Evolutionary conservation across 805 yeast genomes (phyloP).

Genomic region (Maudiozyma serrabonitensis): DNA sequence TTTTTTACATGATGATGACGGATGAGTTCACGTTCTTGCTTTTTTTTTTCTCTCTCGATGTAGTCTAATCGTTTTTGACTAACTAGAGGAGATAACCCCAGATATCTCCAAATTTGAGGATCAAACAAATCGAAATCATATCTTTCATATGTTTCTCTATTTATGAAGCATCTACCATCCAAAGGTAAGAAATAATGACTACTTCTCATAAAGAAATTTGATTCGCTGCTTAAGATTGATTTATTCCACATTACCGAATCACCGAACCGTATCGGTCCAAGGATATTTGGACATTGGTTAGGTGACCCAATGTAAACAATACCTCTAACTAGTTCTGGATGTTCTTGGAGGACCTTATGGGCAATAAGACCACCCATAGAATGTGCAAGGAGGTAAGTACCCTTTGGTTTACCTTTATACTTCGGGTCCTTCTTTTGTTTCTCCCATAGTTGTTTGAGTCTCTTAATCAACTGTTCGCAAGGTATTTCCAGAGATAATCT

Average conservation of each 20-base stretch:
- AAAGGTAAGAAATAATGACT: slow-evolving; percentile 71
- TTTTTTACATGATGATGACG: neutral
- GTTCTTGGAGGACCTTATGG: slow-evolving; percentile 63
- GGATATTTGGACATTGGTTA: slow-evolving; percentile 69
- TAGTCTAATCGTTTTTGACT: slow-evolving; percentile 22
- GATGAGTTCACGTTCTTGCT: neutral
- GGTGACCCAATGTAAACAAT: slow-evolving; percentile 79
- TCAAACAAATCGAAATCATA: slow-evolving; percentile 69
- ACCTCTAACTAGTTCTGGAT: slow-evolving; percentile 63
- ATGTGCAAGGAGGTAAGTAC: slow-evolving; percentile 69
- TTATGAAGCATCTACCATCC: slow-evolving; percentile 64
- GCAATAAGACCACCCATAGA: slow-evolving; percentile 92
- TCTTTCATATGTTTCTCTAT: slow-evolving; percentile 46
- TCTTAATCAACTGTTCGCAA: slow-evolving; percentile 41
- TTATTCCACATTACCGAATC: slow-evolving; percentile 71
- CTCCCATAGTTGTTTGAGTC: slow-evolving; percentile 34
- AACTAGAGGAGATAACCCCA: slow-evolving; percentile 68
- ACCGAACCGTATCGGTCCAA: slow-evolving; percentile 79
- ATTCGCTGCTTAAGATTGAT: slow-evolving; percentile 66
- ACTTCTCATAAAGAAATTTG: slow-evolving; percentile 82
- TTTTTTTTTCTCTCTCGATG: slow-evolving; percentile 4
- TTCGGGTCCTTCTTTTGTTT: slow-evolving; percentile 22
- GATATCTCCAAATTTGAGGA: slow-evolving; percentile 69
- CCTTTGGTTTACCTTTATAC: slow-evolving; percentile 33
- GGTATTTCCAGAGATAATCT: slow-evolving; percentile 56